Base-by-base conservation (phyloP, 768 basidiomycete genomes). In the Naganishia onofrii region DNA sequence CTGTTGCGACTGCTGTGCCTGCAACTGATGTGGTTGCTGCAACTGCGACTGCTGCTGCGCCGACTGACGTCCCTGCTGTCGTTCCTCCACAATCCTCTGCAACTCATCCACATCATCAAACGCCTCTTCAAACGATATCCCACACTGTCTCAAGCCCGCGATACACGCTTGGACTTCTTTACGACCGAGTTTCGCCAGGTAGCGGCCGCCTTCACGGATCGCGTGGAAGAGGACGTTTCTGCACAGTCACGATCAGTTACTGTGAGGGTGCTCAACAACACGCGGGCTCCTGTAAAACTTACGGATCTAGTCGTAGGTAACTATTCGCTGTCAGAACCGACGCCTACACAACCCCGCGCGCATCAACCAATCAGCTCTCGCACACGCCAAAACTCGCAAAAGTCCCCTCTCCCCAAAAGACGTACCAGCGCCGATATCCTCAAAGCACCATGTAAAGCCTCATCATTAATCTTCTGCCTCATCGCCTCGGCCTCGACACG, bases 211-310 rank as follows among this genome's bases (percentile, higher is more conserved):
- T 71, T 90, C 88, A 71, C 90, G 90, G 77, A 90, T 88, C 73
- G 88, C 87, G 76, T 91, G 90, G 71, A 91, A 90, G 86, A 96
- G 90, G 51, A 93, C 90, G 3, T 93, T 91, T 34, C 91, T 90
- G 79, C 91, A n/a, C n/a, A n/a, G n/a, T n/a, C n/a, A n/a, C n/a
- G n/a, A n/a, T n/a, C n/a, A n/a, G n/a, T n/a, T n/a, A n/a, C n/a
- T n/a, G n/a, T n/a, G n/a, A n/a, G 21, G 32, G 34, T 34, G 15
- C 29, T n/a, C 55, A 34, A 12, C 10, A 31, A 2, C 29, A 10
- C 15, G 0, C 38, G 21, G 15, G 55, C 52, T 17, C 21, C 31
- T 44, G 51, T 8, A 34, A 29, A 65, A 78, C 72, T 29, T 31
- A 73, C 65, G 77, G 72, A 68, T 82, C 81, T 1, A 82, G 66